Evolutionary conservation across 169 alveolate genomes (phyloP).

Genomic region (Neospora caninum): DNA sequence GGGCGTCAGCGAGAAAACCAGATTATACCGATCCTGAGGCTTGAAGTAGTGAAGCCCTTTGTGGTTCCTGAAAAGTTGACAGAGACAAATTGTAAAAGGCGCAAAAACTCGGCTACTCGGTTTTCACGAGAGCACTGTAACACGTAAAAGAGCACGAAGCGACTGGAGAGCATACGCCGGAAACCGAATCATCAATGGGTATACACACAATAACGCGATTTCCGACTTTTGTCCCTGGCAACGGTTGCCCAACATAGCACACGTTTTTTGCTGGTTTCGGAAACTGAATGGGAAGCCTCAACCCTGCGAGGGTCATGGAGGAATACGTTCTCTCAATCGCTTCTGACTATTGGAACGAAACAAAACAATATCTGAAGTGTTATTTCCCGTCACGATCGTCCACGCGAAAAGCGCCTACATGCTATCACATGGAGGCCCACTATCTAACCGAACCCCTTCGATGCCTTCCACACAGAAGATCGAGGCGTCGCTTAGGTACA

Average conservation of each 20-base stretch:
- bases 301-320: too few species aligned
- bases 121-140: not conserved
- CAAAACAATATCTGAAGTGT: too few species aligned
- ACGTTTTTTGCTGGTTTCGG: too few species aligned
- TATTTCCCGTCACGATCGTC: not conserved
- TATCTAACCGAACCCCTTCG: slow-evolving; percentile 60
- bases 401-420: not conserved
- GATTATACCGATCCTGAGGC: slow-evolving; percentile 57
- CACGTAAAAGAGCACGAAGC: not conserved
- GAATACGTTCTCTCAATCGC: too few species aligned
- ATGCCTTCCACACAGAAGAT: slow-evolving; percentile 60
- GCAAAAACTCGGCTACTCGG: not conserved
- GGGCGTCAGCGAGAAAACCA: slow-evolving; percentile 57
- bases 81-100: not conserved
- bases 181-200: too few species aligned
- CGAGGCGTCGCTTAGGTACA: slow-evolving; percentile 58
- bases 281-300: too few species aligned
- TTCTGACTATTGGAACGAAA: too few species aligned
- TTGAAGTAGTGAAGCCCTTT: slow-evolving; percentile 61
- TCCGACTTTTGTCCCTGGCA: too few species aligned
- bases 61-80: slow-evolving; percentile 15
- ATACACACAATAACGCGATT: too few species aligned
- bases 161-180: not conserved
- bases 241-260: too few species aligned
- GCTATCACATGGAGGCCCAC: not conserved